A percentile compares a stretch with the other conserved stretches of the same genome.
These are phyloP conservation scores for Dendrocalamus latiflorus DNA, from an alignment of 202 grass and related monocot genomes.

Conservation along the genomic window DNA sequence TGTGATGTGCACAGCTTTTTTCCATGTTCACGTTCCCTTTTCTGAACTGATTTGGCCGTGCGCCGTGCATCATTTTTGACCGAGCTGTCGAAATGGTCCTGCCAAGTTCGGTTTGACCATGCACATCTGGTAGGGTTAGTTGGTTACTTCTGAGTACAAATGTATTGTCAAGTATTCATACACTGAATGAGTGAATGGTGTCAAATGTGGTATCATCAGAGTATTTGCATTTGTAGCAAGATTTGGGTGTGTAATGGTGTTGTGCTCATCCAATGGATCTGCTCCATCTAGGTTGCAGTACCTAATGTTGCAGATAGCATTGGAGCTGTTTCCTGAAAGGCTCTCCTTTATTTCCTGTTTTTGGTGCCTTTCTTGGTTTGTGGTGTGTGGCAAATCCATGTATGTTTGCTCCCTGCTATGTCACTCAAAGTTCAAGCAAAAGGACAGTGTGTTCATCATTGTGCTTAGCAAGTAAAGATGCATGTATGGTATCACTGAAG, in stretches of 20 bases:
- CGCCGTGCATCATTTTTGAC: neutral
- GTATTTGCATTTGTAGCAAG: slow-evolving; percentile 8
- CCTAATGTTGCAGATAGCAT: slow-evolving; percentile 5
- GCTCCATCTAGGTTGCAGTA: neutral
- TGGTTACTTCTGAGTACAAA: neutral
- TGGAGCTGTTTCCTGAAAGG: slow-evolving; percentile 26
- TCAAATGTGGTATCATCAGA: neutral
- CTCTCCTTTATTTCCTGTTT: neutral
- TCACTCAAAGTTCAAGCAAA: neutral
- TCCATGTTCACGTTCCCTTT: neutral
- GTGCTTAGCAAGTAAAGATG: neutral
- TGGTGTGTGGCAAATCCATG: slow-evolving; percentile 11
- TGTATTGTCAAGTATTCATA: neutral
- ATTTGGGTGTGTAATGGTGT: neutral
- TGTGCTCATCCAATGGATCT: neutral
- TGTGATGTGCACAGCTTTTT: slow-evolving; percentile 1
- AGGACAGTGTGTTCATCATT: neutral
- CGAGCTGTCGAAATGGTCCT: neutral
- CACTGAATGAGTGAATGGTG: too few species aligned
- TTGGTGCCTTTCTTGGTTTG: neutral
- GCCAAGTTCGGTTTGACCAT: neutral
- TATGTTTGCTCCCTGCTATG: neutral
- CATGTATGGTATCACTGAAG: neutral
- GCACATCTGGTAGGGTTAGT: neutral
- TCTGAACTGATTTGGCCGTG: slow-evolving; percentile 3